Evolutionary conservation across 1,284 basidiomycete genomes (phyloP), one percentile per base, ranked within the genome.

Genomic region (Pyrrhoderma lamaoense): DNA sequence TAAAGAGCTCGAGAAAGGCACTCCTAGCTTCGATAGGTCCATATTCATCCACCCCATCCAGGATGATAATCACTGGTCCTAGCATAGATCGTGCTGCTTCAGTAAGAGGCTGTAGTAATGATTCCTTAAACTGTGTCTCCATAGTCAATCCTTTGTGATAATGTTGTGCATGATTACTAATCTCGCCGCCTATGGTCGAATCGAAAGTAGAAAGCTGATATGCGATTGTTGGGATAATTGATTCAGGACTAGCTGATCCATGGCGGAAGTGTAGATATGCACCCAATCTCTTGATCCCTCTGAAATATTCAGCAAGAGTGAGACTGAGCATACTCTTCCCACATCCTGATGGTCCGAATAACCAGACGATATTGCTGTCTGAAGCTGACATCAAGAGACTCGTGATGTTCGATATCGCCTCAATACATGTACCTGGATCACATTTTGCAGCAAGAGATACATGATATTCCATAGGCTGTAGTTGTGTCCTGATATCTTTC

Each of bases 1-100:
- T 5, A 14, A 11, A 47, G 3, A 11, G 11, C 11, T 18, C 35
- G 8, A 36, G n/a, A 19, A 47, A 18, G 16, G n/a, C 45, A 8
- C 21, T 18, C 23, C 44, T 27, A 34, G 2, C 19, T 4, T 35
- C 16, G 16, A 13, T 21, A 11, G 27, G n/a, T 19, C 45, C 45
- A 23, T 34, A 47, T 49, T 49, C 47, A 25, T 49, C 47, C 8
- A 49, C 13, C n/a, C 34, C 47, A 27, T 49, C 47, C 25, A 49
- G 22, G 21, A 49, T 27, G 23, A 43, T 43, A 21, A 49, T 40
- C 8, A 49, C 38, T 2, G 34, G 45, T 16, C 35, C 45, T 2
- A 19, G 13, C 35, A 37, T 19, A 3, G 11, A 16, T 3, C 2
- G 5, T 18, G 14, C 35, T 13, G 16, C 18, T 11, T 11, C 18